Evolutionary conservation across 164 flowering plant species (phyloP).

Genomic region (Vitis rupestris): DNA sequence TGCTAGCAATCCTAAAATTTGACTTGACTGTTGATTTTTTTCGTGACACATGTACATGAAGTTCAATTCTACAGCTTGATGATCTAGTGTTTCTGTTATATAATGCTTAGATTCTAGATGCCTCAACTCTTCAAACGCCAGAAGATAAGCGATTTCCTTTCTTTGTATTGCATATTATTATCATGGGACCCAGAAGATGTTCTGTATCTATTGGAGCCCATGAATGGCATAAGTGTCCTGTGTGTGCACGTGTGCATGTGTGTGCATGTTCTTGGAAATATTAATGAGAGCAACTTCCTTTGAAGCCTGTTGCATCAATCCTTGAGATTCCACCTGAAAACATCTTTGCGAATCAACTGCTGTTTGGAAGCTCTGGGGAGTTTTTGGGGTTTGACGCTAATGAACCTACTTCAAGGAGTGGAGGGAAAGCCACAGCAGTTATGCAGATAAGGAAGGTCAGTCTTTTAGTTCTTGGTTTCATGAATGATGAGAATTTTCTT

Average conservation of each 20-base stretch:
- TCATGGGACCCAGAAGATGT: not conserved
- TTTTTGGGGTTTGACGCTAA: conserved; percentile 75
- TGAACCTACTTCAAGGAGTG: conserved; percentile 96
- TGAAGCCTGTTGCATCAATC: conserved; percentile 85
- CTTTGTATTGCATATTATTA: not conserved
- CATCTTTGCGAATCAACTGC: conserved; percentile 84
- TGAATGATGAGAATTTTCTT: not conserved
- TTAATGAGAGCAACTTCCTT: conserved; percentile 13
- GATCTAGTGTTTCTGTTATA: too few species aligned
- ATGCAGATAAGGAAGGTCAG: conserved; percentile 72
- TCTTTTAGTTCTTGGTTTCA: conserved; percentile 6
- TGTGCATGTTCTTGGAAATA: not conserved
- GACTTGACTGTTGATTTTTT: too few species aligned
- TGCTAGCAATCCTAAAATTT: too few species aligned
- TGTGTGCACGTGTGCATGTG: not conserved
- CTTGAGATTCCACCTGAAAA: conserved; percentile 83
- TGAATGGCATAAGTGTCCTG: not conserved
- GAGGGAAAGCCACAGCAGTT: conserved; percentile 94
- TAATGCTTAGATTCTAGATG: not conserved
- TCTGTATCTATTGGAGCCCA: not conserved
- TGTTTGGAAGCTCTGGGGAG: conserved; percentile 78
- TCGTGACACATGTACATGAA: too few species aligned
- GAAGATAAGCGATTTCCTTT: not conserved
- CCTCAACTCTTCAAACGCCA: not conserved
- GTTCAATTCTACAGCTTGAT: too few species aligned